These are phyloP conservation scores for Gonium pectorale DNA, from an alignment of 139 green algal genomes.

Conservation along the genomic window DNA sequence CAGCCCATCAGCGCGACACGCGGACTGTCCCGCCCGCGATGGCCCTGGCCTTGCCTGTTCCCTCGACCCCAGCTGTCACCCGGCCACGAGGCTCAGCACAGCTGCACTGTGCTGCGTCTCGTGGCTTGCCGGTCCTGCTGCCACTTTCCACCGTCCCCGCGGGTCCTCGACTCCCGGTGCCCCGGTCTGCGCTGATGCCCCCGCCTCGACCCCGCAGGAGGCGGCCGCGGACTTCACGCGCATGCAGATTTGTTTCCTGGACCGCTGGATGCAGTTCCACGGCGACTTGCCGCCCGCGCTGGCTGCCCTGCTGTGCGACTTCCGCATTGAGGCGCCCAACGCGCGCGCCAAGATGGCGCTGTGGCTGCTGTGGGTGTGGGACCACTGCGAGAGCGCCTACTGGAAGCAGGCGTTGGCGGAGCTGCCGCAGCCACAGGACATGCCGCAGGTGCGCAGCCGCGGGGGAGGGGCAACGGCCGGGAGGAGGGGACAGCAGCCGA, in stretches of 20 bases:
- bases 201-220: constrained; percentile 32
- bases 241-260: constrained; percentile 26
- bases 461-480: not conserved
- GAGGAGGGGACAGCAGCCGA: not conserved
- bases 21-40: too few species aligned
- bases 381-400: not conserved
- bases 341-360: constrained; percentile 27
- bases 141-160: too few species aligned
- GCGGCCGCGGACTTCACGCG: constrained; percentile 2
- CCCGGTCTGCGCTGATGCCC: too few species aligned
- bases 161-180: too few species aligned
- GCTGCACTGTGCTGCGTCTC: too few species aligned
- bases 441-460: constrained; percentile 20
- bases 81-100: too few species aligned
- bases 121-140: too few species aligned
- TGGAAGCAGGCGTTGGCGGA: not conserved
- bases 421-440: constrained; percentile 7
- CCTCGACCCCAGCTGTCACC: too few species aligned
- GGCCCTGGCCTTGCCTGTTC: too few species aligned
- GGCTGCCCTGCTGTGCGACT: constrained; percentile 6
- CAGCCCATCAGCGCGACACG: too few species aligned
- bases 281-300: constrained; percentile 11
- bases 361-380: constrained; percentile 35
- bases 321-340: not conserved
- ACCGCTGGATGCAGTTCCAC: not conserved